Percentiles rank a stretch among this genome's conserved stretches.
phyloP scores from a whole-genome alignment of 495 filamentous ascomycete species.

The Penicillium fimorum region DNA sequence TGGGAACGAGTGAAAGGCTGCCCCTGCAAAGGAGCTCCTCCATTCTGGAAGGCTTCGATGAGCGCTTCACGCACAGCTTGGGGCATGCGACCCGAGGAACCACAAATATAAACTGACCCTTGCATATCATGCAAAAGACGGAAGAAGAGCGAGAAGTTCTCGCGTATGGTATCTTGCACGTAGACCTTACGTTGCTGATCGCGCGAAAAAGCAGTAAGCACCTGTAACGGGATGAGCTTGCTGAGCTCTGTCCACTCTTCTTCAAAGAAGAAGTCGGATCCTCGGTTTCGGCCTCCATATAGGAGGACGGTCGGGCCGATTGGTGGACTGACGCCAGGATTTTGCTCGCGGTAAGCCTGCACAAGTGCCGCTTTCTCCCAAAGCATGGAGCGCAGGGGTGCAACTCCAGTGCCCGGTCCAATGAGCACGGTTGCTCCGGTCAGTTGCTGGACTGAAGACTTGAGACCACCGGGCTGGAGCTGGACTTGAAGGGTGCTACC shows the following conservation, averaged over 20 bases:
- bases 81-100: slow-evolving; percentile 83
- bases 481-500: slow-evolving; percentile 59
- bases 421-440: slow-evolving; percentile 70
- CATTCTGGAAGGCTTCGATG: slow-evolving; percentile 61
- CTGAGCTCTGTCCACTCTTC: slow-evolving; percentile 63
- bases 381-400: slow-evolving; percentile 78
- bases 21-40: slow-evolving; percentile 27
- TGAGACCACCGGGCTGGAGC: slow-evolving; percentile 57
- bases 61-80: slow-evolving; percentile 80
- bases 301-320: slow-evolving; percentile 54
- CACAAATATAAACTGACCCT: slow-evolving; percentile 75
- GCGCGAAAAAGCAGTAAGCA: slow-evolving; percentile 82
- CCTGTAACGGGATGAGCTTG: slow-evolving; percentile 43
- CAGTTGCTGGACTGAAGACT: slow-evolving; percentile 46
- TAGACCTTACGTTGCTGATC: slow-evolving; percentile 76
- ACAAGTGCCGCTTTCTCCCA: slow-evolving; percentile 58
- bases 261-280: slow-evolving; percentile 75
- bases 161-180: slow-evolving; percentile 79
- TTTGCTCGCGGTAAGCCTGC: slow-evolving; percentile 38
- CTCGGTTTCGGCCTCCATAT: slow-evolving; percentile 74
- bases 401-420: slow-evolving; percentile 87
- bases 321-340: slow-evolving; percentile 27
- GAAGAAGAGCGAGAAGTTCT: slow-evolving; percentile 57
- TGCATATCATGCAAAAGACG: slow-evolving; percentile 50
- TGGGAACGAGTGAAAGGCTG: slow-evolving; percentile 38